Conservation (phyloP, 225 moss, liverwort and hornwort genomes). For the Straminergon stramineum region DNA sequence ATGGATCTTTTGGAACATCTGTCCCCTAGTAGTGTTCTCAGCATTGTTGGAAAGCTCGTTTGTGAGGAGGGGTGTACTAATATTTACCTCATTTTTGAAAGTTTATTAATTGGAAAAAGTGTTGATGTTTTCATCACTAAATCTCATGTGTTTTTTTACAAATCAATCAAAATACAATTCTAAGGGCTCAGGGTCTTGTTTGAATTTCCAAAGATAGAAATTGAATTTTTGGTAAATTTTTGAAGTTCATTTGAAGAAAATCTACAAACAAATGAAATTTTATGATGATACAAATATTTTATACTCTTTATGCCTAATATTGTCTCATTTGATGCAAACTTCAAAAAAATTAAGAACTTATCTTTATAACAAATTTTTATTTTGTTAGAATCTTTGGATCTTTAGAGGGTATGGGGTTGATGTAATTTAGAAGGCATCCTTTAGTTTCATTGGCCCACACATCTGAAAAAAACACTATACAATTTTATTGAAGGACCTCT, state of each 20-base stretch:
- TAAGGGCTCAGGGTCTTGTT: not conserved
- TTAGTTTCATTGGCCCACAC: accelerated
- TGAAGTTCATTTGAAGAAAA: not conserved
- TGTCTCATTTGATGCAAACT: not conserved
- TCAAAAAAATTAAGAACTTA: no score
- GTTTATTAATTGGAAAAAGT: not conserved
- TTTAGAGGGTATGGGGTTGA: accelerated
- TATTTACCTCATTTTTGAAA: not conserved
- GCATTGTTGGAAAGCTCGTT: no score
- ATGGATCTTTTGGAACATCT: no score
- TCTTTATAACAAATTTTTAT: not conserved
- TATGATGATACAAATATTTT: accelerated
- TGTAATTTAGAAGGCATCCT: not conserved
- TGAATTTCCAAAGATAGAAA: not conserved
- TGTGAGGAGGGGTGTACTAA: no score
- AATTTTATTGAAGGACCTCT: not conserved
- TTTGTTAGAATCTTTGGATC: not conserved
- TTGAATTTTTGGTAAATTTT: not conserved
- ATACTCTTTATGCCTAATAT: not conserved
- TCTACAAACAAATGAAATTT: not conserved
- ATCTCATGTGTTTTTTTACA: not conserved
- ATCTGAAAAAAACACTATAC: accelerated
- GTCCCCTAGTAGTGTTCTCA: no score
- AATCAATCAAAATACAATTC: not conserved
- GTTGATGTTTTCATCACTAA: not conserved